phyloP scores from a whole-genome alignment of 75 land plant species.

The Ceratopteris richardii region DNA sequence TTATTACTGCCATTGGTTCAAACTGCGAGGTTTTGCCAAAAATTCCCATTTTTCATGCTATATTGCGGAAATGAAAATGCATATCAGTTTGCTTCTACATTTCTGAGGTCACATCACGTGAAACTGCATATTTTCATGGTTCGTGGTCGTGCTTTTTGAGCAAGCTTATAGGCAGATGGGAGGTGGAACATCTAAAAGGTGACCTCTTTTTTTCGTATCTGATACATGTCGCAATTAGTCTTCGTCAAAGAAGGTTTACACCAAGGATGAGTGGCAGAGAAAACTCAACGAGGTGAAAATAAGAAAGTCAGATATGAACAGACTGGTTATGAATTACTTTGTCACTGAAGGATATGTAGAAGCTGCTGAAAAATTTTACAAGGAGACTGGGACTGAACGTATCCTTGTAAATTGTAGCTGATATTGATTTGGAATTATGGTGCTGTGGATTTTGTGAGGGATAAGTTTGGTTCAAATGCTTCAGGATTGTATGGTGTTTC shows the following conservation, averaged over 20 bases:
- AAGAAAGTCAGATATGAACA: conserved; percentile 92
- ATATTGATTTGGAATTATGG: background rate
- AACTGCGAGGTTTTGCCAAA: no score
- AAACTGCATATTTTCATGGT: no score
- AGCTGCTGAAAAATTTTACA: conserved; percentile 89
- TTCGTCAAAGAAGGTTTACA: conserved; percentile 78
- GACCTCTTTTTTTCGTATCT: no score
- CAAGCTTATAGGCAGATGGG: no score
- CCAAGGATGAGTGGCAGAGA: conserved; percentile 92
- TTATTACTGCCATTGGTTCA: no score
- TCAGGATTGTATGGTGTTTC: background rate
- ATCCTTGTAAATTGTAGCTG: conserved; percentile 38
- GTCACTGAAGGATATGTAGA: conserved; percentile 98
- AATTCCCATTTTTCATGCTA: no score
- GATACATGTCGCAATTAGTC: no score
- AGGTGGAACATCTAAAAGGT: no score
- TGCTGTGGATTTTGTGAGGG: background rate
- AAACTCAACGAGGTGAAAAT: conserved; percentile 80
- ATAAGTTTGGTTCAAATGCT: background rate
- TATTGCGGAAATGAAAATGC: no score
- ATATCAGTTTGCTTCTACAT: no score
- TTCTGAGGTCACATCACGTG: no score
- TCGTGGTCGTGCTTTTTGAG: no score
- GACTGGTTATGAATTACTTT: conserved; percentile 89
- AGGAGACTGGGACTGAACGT: conserved; percentile 96